A percentile compares a stretch with the other conserved stretches of the same genome.
Evolutionary conservation across 306 rosid genomes (phyloP).

Genomic region (Oemleria cerasiformis): DNA sequence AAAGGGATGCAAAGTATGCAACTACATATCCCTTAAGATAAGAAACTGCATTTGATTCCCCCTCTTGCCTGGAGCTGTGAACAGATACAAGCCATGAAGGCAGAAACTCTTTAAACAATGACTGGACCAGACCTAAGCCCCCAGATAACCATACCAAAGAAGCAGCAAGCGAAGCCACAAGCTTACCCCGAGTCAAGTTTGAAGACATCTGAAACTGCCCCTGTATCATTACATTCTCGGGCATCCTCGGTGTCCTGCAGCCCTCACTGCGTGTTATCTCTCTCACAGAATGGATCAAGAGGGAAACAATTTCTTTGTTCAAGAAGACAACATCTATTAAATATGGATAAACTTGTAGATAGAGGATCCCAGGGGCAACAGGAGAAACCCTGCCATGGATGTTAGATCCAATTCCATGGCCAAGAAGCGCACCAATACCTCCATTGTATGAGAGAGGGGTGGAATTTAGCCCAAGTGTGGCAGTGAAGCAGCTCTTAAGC

Average conservation of each 20-base stretch:
- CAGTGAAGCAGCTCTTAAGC: conserved; percentile 86
- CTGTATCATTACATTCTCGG: conserved; percentile 49
- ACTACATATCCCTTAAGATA: conserved; percentile 82
- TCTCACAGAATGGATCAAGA: conserved; percentile 73
- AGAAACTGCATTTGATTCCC: conserved; percentile 54
- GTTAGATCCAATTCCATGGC: conserved; percentile 75
- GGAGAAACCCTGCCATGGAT: conserved; percentile 67
- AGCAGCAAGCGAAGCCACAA: conserved; percentile 86
- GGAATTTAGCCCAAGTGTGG: conserved; percentile 65
- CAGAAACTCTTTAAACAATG: conserved; percentile 71
- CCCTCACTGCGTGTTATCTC: conserved; percentile 54
- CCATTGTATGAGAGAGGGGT: conserved; percentile 64
- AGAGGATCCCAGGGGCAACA: conserved; percentile 88
- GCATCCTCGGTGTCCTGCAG: conserved; percentile 41
- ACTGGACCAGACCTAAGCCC: conserved; percentile 66
- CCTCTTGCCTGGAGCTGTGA: conserved; percentile 56
- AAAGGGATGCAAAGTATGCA: conserved; percentile 73
- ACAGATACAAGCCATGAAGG: conserved; percentile 90
- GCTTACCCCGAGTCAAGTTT: conserved; percentile 67
- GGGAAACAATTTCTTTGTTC: conserved; percentile 72
- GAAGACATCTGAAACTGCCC: conserved; percentile 62
- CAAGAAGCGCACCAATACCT: conserved; percentile 83
- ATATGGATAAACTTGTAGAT: conserved; percentile 67
- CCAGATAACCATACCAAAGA: conserved; percentile 86
- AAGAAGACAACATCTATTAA: conserved; percentile 56